These are phyloP conservation scores for Sporobolomyces roseus DNA, from an alignment of 768 basidiomycete species.

Conservation along the genomic window DNA sequence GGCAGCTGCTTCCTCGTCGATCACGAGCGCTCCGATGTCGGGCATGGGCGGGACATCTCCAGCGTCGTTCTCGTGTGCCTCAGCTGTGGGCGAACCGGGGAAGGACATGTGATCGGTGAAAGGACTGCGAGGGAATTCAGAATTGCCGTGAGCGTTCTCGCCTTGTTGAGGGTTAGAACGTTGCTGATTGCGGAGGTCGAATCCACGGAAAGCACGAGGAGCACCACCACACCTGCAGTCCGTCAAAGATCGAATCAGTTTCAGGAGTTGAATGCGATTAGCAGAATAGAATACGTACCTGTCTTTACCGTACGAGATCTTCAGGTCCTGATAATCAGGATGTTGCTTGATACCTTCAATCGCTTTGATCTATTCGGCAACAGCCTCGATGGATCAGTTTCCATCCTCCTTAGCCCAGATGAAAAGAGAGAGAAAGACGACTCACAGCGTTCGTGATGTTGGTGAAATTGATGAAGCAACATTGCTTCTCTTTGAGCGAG, in stretches of 20 bases:
- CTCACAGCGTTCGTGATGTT: constrained; percentile 75
- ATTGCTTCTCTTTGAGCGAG: constrained; percentile 61
- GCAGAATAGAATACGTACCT: background rate
- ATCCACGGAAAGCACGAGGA: constrained; percentile 36
- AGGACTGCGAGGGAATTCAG: constrained; percentile 21
- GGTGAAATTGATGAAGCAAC: constrained; percentile 93
- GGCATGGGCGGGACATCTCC: constrained; percentile 13
- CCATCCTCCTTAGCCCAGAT: no score
- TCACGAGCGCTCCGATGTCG: constrained; percentile 36
- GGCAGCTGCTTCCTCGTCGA: constrained; percentile 36
- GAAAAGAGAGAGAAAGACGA: background rate
- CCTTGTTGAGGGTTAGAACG: background rate
- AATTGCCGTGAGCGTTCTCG: background rate
- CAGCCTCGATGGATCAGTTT: background rate
- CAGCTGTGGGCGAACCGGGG: constrained; percentile 21
- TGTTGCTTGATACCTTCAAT: constrained; percentile 91
- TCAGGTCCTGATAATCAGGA: constrained; percentile 80
- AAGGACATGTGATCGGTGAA: constrained; percentile 27
- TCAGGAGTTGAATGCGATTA: background rate
- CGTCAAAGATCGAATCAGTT: background rate
- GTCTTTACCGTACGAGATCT: constrained; percentile 65
- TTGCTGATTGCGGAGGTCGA: constrained; percentile 36
- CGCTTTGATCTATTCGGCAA: constrained; percentile 66
- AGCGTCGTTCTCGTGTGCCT: constrained; percentile 6
- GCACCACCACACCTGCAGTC: constrained; percentile 26